Conservation (phyloP, 2,329 filamentous ascomycete species). For the Chaetomiaceae sp. region DNA sequence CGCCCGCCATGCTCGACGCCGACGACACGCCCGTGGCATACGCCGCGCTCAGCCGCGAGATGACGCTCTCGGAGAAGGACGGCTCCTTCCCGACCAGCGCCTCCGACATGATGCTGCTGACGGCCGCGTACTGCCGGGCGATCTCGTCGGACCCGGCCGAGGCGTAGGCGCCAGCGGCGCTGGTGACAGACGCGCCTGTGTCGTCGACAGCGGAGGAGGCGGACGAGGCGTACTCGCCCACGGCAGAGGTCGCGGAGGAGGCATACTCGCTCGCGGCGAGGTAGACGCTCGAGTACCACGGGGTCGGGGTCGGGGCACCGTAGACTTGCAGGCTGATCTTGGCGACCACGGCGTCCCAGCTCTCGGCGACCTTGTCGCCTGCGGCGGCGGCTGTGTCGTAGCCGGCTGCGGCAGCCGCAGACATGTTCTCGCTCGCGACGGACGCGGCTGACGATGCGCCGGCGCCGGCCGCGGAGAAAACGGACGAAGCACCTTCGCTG, state of each 20-base stretch:
- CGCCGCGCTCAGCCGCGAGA: constrained; percentile 64
- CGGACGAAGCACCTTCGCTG: constrained; percentile 35
- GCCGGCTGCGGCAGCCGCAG: constrained; percentile 22
- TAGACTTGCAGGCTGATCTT: constrained; percentile 67
- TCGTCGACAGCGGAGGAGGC: constrained; percentile 46
- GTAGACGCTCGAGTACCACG: constrained; percentile 48
- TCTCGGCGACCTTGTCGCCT: constrained; percentile 39
- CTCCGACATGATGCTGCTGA: constrained; percentile 71
- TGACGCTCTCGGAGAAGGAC: constrained; percentile 75
- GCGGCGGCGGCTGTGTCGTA: constrained; percentile 21
- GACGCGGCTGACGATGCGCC: too few relatives aligned
- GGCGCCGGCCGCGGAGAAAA: too few relatives aligned
- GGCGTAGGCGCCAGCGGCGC: constrained; percentile 47
- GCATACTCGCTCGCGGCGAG: constrained; percentile 52
- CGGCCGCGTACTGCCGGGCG: constrained; percentile 61
- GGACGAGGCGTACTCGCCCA: constrained; percentile 53
- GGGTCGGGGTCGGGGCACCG: constrained; percentile 58
- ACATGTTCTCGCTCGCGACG: constrained; percentile 30
- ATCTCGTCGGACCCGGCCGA: constrained; percentile 59
- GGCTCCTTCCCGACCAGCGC: constrained; percentile 73
- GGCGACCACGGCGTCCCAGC: constrained; percentile 60
- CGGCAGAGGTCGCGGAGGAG: constrained; percentile 53
- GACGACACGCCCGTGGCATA: constrained; percentile 65
- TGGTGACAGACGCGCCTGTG: constrained; percentile 35
- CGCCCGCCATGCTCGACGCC: constrained; percentile 41